Base-by-base conservation (phyloP, 805 yeast species). In the Geotrichum ghanense region DNA sequence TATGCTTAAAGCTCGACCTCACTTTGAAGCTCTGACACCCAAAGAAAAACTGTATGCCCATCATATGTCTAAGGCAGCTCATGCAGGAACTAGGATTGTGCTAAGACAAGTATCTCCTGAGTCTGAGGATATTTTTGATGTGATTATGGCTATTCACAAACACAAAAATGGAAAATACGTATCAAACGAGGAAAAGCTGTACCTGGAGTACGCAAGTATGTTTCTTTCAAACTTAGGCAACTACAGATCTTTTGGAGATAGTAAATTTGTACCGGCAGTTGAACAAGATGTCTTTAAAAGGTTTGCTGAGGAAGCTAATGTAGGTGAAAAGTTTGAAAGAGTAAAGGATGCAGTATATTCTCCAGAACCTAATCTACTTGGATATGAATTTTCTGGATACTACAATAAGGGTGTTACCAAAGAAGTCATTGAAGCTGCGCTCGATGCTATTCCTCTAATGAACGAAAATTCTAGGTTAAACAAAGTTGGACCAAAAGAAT, bases 201-300 rank as follows among this genome's bases (percentile, higher is more conserved):
- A 81, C 60, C 44, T 63, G 25, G 83, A 79, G 58, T 80, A 80
- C 53, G 74, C 83, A 16, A 72, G 81, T 12, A 83, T 78, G 60
- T 75, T 81, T 52, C 65, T 80, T 52, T 67, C 76, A 42, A 81
- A 80, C 60, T 65, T 86, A 76, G 61, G 82, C 80, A 24, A 81
- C 87, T 37, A 90, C 83, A 67, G 86, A 65, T 81, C 92, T 1
- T 87, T 87, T 62, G 96, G 96, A 53, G 95, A 87, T 65, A 76
- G 76, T 55, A 87, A 87, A 64, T 87, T 87, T 58, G 71, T 87
- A 51, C 96, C 96, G 35, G 66, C 76, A 45, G 56, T 85, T 35
- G 48, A 72, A 0, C 57, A 54, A 25, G 73, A 63, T 0, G 71
- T 70, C 4, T 79, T 86, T 53, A 73, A 67, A 48, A 52, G 64